Conservation (phyloP, 2,329 filamentous ascomycete species). For the Penicillium brasilianum region DNA sequence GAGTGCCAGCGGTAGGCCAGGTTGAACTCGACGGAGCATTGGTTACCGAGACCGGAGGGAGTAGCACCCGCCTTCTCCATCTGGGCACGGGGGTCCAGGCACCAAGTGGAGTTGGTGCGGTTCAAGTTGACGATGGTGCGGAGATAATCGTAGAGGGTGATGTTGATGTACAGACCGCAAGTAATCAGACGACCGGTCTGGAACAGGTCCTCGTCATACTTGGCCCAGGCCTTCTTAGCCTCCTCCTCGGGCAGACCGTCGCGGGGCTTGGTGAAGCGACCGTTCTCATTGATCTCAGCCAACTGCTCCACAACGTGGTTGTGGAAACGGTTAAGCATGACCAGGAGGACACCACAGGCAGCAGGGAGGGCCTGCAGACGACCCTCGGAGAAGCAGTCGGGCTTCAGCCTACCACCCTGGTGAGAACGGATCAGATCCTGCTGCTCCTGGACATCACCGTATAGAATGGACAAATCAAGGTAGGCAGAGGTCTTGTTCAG, state of each 20-base stretch:
- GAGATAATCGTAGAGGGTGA: conserved; percentile 77
- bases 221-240: conserved; percentile 61
- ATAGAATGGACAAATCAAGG: conserved; percentile 72
- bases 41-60: conserved; percentile 76
- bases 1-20: conserved; percentile 88
- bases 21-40: conserved; percentile 87
- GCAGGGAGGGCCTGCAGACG: conserved; percentile 73
- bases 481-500: conserved; percentile 72
- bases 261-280: conserved; percentile 72
- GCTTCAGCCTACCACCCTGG: conserved; percentile 72
- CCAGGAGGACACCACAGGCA: conserved; percentile 70
- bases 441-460: conserved; percentile 64
- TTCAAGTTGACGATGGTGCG: conserved; percentile 77
- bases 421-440: conserved; percentile 64
- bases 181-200: conserved; percentile 76
- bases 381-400: conserved; percentile 73
- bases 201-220: conserved; percentile 78
- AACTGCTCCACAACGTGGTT: conserved; percentile 83
- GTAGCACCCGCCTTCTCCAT: conserved; percentile 66
- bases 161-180: conserved; percentile 77
- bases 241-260: conserved; percentile 57
- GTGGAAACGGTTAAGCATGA: conserved; percentile 80
- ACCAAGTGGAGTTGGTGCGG: conserved; percentile 76
- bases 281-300: conserved; percentile 82
- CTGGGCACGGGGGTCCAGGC: conserved; percentile 74